These are phyloP conservation scores for Zygosaccharomyces bailii DNA, from an alignment of 805 yeast species.

Conservation along the genomic window DNA sequence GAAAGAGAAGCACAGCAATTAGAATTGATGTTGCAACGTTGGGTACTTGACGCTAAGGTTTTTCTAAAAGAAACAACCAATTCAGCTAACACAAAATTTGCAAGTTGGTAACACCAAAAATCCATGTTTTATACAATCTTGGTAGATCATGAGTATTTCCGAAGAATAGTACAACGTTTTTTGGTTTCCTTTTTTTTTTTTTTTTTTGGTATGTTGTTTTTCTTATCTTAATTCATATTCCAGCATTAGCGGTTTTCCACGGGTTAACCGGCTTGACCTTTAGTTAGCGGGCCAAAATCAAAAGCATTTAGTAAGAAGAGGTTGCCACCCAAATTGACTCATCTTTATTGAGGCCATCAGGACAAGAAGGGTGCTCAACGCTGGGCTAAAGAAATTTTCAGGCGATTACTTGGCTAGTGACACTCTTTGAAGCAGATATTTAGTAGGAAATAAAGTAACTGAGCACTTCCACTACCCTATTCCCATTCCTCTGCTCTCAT, in stretches of 20 bases:
- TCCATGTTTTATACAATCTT: too few relatives aligned
- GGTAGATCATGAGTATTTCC: too few relatives aligned
- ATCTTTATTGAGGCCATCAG: background rate
- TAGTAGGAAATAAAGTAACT: background rate
- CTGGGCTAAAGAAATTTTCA: background rate
- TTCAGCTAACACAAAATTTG: too few relatives aligned
- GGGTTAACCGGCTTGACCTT: background rate
- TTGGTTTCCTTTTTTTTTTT: too few relatives aligned
- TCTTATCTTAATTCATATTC: background rate
- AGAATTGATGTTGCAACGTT: background rate
- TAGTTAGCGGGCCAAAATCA: background rate
- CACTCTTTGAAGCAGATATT: background rate
- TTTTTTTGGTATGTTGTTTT: background rate
- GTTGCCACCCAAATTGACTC: constrained; percentile 4
- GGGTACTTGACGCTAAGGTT: background rate
- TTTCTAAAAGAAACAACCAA: background rate
- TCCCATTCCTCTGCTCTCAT: background rate
- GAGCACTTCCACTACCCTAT: background rate
- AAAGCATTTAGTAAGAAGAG: constrained; percentile 4
- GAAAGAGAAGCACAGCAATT: background rate
- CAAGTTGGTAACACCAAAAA: too few relatives aligned
- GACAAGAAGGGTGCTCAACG: background rate
- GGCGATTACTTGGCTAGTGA: background rate
- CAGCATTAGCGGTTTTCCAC: background rate
- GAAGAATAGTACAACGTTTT: too few relatives aligned